phyloP scores from a whole-genome alignment of 106 monocot species.

The Posidonia australis region DNA sequence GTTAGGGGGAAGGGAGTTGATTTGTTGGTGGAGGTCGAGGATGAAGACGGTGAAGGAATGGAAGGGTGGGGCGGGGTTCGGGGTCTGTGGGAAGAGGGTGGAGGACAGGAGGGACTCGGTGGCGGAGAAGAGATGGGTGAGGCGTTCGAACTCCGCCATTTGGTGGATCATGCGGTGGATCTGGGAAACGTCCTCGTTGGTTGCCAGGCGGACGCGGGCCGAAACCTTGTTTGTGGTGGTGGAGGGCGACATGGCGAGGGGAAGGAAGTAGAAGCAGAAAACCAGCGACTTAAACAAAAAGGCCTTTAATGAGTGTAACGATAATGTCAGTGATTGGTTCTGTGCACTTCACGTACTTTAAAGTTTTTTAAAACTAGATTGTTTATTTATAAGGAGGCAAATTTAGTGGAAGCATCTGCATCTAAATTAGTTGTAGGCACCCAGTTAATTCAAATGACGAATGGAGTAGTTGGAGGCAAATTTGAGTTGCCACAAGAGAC shows the following conservation, averaged over 20 bases:
- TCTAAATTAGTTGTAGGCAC: no score
- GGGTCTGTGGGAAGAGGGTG: slow-evolving; percentile 71
- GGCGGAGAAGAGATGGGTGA: slow-evolving; percentile 79
- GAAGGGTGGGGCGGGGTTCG: slow-evolving; percentile 44
- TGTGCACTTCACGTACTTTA: no score
- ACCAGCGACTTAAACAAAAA: no score
- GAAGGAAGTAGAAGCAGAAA: no score
- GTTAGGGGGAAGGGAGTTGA: neutral
- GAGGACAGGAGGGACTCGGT: slow-evolving; percentile 62
- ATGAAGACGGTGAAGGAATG: slow-evolving; percentile 85
- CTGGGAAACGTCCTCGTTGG: slow-evolving; percentile 46
- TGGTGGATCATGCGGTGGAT: slow-evolving; percentile 76
- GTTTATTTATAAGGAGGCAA: no score
- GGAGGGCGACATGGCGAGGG: slow-evolving; percentile 6
- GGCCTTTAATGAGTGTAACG: no score
- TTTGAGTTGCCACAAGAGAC: no score
- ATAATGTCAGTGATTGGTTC: no score
- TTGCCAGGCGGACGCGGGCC: slow-evolving; percentile 60
- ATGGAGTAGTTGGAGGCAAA: no score
- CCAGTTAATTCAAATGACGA: no score
- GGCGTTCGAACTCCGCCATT: slow-evolving; percentile 77
- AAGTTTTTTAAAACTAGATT: no score
- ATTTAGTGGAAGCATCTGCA: no score
- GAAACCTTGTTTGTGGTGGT: slow-evolving; percentile 2
- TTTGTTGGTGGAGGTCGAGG: slow-evolving; percentile 49